A percentile compares a stretch with the other conserved stretches of the same genome.
These are phyloP conservation scores for Melampsora americana DNA, from an alignment of 1,284 basidiomycete species.

Conservation along the genomic window DNA sequence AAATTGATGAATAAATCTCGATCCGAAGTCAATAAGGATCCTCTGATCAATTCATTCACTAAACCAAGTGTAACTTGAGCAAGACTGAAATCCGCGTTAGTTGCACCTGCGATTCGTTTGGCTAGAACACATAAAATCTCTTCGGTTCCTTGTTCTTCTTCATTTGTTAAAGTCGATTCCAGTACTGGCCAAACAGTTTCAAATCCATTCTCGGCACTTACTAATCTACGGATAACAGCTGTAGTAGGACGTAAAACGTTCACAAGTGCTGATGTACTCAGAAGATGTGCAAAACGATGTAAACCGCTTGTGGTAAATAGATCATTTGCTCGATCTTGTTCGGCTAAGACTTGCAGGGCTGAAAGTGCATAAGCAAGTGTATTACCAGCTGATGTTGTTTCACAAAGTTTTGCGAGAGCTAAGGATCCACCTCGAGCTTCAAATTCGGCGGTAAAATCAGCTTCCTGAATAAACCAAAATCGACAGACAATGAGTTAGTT, in stretches of 20 bases:
- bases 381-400: slow-evolving; percentile 67
- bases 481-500: no score
- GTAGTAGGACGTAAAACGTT: slow-evolving; percentile 96
- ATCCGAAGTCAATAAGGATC: slow-evolving; percentile 6
- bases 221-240: slow-evolving; percentile 70
- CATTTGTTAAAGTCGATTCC: slow-evolving; percentile 45
- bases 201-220: not conserved
- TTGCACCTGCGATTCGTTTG: slow-evolving; percentile 51
- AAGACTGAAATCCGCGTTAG: slow-evolving; percentile 46
- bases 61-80: slow-evolving; percentile 33
- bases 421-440: slow-evolving; percentile 70
- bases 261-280: slow-evolving; percentile 67
- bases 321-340: slow-evolving; percentile 75
- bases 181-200: slow-evolving; percentile 56
- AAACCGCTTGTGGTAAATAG: slow-evolving; percentile 70
- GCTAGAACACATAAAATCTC: slow-evolving; percentile 51
- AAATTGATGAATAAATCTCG: slow-evolving; percentile 17
- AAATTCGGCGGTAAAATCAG: slow-evolving; percentile 81
- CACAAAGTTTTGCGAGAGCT: slow-evolving; percentile 72
- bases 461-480: slow-evolving; percentile 77
- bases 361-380: slow-evolving; percentile 79
- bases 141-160: slow-evolving; percentile 46
- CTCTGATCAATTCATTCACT: slow-evolving; percentile 26
- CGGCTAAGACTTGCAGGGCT: slow-evolving; percentile 80
- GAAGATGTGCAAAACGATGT: slow-evolving; percentile 57